Evolutionary conservation across 2,329 filamentous ascomycete genomes (phyloP), one percentile per base, ranked within the genome.

Genomic region (Colletotrichum magnum): DNA sequence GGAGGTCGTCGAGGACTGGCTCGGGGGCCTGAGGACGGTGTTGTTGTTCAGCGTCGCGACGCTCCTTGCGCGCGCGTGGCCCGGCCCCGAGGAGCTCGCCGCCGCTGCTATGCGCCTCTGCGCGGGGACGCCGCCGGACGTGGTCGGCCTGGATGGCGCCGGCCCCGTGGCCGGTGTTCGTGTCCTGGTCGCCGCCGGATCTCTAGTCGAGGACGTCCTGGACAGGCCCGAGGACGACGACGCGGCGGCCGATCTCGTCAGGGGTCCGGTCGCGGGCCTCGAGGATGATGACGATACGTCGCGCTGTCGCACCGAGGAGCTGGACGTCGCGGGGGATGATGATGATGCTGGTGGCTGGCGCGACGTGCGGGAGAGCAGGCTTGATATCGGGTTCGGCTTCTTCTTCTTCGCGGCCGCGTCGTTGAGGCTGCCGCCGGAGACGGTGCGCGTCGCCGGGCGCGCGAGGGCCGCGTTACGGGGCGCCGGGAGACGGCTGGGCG

Each of bases 11-110:
- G 78, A 76, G 47, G 77, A 72, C 10, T 75, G 69, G 13, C 74
- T 72, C n/a, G 79, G 74, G 5, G 82, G 82, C 2, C 81, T 80
- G 13, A 84, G 77, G 16, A 78, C 80, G 0, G 82, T 83, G 4
- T 79, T 77, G 36, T 78, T 60, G 13, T 79, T 79, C 15, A 84
- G 78, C 5, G 77, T 71, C 5, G 79, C 79, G 5, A 79, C 81
- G n/a, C 82, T 83, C 72, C 78, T 82, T n/a, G 82, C 78, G 56
- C 83, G 79, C 10, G 75, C 54, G 69, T 84, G 83, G 16, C 75
- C 75, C 12, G 63, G 24, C 4, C 65, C 41, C 24, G 75, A 64
- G 41, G 62, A 72, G 52, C 58, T 52, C 6, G 74, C 26, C 18
- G 41, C 21, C 26, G 61, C 51, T 6, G 74, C 26, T 12, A 36